Conservation (phyloP, 202 grass and related monocot genomes). For the Alloteropsis angusta region DNA sequence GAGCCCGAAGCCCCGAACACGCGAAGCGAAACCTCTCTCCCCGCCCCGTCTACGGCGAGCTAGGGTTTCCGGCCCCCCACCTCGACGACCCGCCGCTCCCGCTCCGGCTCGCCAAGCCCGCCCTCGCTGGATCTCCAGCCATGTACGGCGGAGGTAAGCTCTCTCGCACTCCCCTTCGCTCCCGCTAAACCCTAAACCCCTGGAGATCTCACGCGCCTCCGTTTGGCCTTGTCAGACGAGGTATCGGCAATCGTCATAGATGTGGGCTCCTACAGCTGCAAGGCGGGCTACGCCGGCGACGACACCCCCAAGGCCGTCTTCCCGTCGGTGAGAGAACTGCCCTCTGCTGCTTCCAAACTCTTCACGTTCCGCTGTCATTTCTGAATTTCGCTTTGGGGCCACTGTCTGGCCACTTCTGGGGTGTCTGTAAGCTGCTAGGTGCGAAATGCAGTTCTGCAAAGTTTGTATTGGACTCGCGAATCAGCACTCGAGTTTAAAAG, state of each 20-base stretch:
- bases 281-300: slow-evolving; percentile 94
- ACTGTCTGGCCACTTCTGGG: background rate
- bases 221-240: slow-evolving; percentile 55
- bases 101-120: background rate
- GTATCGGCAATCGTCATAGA: slow-evolving; percentile 97
- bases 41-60: slow-evolving; percentile 21
- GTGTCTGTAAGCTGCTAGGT: background rate
- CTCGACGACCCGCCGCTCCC: background rate
- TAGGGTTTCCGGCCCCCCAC: slow-evolving; percentile 31
- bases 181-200: slow-evolving; percentile 29
- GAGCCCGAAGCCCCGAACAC: background rate
- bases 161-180: background rate
- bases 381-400: background rate
- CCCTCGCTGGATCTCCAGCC: background rate
- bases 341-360: background rate
- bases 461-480: background rate
- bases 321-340: slow-evolving; percentile 56
- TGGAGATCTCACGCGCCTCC: slow-evolving; percentile 26
- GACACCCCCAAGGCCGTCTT: slow-evolving; percentile 97
- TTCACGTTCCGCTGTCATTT: too few species aligned
- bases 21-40: background rate
- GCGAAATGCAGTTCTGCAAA: background rate
- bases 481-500: background rate
- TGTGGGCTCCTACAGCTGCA: slow-evolving; percentile 94
- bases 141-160: slow-evolving; percentile 84